Percentiles rank a stretch among this genome's conserved stretches.
phyloP scores from a whole-genome alignment of 208 protist species.

The Leptomonas pyrrhocoris region DNA sequence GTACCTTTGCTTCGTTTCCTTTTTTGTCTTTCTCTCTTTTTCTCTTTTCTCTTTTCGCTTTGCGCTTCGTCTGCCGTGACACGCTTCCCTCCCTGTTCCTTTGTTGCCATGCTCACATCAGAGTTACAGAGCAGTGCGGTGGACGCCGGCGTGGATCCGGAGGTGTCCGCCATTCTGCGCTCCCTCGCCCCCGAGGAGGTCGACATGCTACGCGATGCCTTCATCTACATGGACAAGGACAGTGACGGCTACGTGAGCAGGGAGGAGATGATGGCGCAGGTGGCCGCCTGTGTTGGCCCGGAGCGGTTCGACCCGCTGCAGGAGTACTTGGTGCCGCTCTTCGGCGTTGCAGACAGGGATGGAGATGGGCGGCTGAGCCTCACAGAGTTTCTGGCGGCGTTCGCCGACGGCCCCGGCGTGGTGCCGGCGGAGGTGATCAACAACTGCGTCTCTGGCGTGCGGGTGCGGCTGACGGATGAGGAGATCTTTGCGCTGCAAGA shows the following conservation, averaged over 20 bases:
- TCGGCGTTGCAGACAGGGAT: constrained; percentile 81
- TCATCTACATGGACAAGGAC: constrained; percentile 86
- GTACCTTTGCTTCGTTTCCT: not conserved
- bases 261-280: constrained; percentile 60
- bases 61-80: no score
- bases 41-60: not conserved
- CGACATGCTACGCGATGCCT: constrained; percentile 89
- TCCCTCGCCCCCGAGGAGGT: constrained; percentile 75
- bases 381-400: constrained; percentile 78
- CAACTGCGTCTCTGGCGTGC: constrained; percentile 72
- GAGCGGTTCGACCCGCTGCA: constrained; percentile 57
- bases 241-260: constrained; percentile 74
- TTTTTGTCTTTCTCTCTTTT: constrained; percentile 18
- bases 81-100: no score
- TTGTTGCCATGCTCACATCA: not conserved
- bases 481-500: constrained; percentile 79
- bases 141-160: constrained; percentile 23
- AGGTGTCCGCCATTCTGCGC: constrained; percentile 43
- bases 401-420: constrained; percentile 76
- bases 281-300: constrained; percentile 45
- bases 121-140: not conserved
- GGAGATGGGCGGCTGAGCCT: constrained; percentile 64
- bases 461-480: constrained; percentile 79
- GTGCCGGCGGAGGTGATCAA: constrained; percentile 88
- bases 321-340: constrained; percentile 71